A percentile compares a stretch with the other conserved stretches of the same genome.
Conservation (phyloP, 345 rosid genomes). For the Dipteronia sinensis region DNA sequence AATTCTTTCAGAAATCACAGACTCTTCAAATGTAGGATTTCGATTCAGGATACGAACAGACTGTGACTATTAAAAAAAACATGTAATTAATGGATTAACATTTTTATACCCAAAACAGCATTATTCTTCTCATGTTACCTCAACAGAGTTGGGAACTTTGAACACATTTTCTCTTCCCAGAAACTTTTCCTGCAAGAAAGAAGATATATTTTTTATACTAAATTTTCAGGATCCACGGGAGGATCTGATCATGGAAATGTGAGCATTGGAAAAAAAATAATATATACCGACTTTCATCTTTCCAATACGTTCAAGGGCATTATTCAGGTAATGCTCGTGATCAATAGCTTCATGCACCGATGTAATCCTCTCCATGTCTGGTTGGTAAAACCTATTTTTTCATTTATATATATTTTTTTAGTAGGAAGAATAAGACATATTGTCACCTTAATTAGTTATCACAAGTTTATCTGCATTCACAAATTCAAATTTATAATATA, state of each 20-base stretch:
- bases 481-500: too few relatives aligned
- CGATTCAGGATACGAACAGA: neutral
- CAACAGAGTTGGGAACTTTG: neutral
- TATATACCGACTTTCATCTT: constrained; percentile 26
- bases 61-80: neutral
- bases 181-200: constrained; percentile 14
- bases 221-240: constrained; percentile 2
- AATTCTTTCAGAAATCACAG: neutral
- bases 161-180: neutral
- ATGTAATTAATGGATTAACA: neutral
- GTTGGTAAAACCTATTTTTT: constrained; percentile 27
- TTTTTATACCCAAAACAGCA: neutral
- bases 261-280: neutral
- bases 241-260: neutral
- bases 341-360: constrained; percentile 18
- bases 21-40: neutral
- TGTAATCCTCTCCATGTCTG: constrained; percentile 14
- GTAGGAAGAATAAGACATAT: neutral
- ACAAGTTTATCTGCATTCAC: too few relatives aligned
- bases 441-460: neutral
- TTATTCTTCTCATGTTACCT: constrained; percentile 11
- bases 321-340: constrained; percentile 5
- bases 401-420: neutral
- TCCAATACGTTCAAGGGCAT: constrained; percentile 25
- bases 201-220: neutral